phyloP scores from a whole-genome alignment of 2,329 filamentous ascomycete genomes.

The Microcyclosporella mali region DNA sequence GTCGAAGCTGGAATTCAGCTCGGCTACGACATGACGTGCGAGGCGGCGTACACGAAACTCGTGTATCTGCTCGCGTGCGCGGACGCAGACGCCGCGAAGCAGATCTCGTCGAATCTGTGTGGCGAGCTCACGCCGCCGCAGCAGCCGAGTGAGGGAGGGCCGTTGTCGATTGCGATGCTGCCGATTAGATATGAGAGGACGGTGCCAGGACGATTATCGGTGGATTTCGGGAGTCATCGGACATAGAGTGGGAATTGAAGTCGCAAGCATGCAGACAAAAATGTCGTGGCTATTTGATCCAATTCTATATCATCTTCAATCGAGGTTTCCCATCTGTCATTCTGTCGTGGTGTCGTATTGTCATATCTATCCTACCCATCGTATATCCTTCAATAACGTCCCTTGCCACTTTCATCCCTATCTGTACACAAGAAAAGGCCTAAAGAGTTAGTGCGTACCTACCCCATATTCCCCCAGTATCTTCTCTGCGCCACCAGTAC shows the following conservation, averaged over 20 bases:
- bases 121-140: slow-evolving; percentile 65
- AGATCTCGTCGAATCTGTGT: slow-evolving; percentile 69
- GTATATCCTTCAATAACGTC: no score
- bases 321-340: no score
- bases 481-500: no score
- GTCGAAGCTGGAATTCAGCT: slow-evolving; percentile 84
- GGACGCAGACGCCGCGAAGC: slow-evolving; percentile 58
- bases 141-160: slow-evolving; percentile 7
- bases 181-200: slow-evolving; percentile 22
- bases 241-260: not conserved
- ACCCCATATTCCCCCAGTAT: no score
- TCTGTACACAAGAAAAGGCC: no score
- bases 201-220: not conserved
- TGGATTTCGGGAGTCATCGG: not conserved
- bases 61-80: slow-evolving; percentile 73
- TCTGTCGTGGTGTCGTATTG: no score
- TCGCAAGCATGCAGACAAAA: no score
- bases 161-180: slow-evolving; percentile 18
- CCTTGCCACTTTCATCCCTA: no score
- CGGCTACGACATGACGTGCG: slow-evolving; percentile 80
- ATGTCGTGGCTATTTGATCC: no score
- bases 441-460: no score
- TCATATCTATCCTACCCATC: no score
- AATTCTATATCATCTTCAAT: no score
- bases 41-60: slow-evolving; percentile 85